Percentiles rank a stretch among this genome's conserved stretches.
Evolutionary conservation across 1,139 yeast species (phyloP).

Genomic region (Pichia sp.): DNA sequence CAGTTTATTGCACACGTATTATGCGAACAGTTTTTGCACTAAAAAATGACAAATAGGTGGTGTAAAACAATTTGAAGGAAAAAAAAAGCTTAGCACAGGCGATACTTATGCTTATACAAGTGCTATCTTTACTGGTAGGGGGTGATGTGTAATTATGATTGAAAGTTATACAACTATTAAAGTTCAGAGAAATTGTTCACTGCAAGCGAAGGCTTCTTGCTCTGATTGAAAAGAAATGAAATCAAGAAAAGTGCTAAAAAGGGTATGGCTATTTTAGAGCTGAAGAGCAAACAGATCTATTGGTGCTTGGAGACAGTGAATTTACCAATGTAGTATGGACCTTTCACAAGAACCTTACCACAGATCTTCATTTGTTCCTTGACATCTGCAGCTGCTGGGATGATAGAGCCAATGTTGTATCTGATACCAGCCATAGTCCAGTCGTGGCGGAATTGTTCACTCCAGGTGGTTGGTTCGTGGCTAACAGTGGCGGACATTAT

Average conservation of each 20-base stretch:
- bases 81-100: too few species aligned
- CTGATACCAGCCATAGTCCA: conserved; percentile 6
- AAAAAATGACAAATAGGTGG: too few species aligned
- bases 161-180: background rate
- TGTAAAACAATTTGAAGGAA: too few species aligned
- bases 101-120: too few species aligned
- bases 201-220: background rate
- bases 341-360: conserved; percentile 4
- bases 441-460: conserved; percentile 10
- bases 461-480: too few species aligned
- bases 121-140: too few species aligned
- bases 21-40: too few species aligned
- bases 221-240: too few species aligned
- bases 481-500: too few species aligned
- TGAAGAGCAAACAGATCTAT: background rate
- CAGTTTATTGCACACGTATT: too few species aligned
- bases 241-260: too few species aligned
- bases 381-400: conserved; percentile 4
- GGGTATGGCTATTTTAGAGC: background rate
- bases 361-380: conserved; percentile 8
- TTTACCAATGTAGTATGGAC: conserved; percentile 8
- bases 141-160: background rate
- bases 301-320: conserved; percentile 6
- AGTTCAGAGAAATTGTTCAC: background rate
- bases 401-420: conserved; percentile 3